Evolutionary conservation across 2,329 filamentous ascomycete genomes (phyloP).

Genomic region (Dothideomycetes sp.): DNA sequence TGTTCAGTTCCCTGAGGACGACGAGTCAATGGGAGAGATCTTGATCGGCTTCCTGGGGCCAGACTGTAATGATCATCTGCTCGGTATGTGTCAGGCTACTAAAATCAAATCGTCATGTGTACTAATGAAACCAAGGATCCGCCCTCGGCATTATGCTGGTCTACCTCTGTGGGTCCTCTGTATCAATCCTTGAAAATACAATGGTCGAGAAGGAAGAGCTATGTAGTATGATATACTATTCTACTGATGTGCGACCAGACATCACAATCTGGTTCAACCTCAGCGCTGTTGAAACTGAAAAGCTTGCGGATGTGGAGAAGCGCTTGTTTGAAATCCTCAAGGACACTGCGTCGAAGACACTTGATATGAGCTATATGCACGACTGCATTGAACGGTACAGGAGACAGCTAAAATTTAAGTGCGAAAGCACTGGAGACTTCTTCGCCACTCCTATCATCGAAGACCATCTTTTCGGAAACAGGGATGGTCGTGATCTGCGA

Average conservation of each 20-base stretch:
- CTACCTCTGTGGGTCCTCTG: slow-evolving; percentile 87
- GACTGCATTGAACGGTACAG: slow-evolving; percentile 78
- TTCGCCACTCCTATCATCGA: slow-evolving; percentile 80
- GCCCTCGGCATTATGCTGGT: slow-evolving; percentile 71
- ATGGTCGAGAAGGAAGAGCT: slow-evolving; percentile 90
- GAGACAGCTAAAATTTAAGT: slow-evolving; percentile 70
- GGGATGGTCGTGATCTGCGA: slow-evolving; percentile 54
- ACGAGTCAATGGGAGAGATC: slow-evolving; percentile 86
- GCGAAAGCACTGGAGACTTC: slow-evolving; percentile 69
- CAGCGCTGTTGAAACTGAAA: slow-evolving; percentile 76
- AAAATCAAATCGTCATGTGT: too few species aligned
- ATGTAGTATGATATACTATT: slow-evolving; percentile 73
- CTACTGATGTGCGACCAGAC: slow-evolving; percentile 68
- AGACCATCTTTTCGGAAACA: slow-evolving; percentile 81
- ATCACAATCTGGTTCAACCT: slow-evolving; percentile 78
- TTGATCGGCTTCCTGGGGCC: slow-evolving; percentile 81
- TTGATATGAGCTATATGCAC: slow-evolving; percentile 83
- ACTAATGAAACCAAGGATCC: slow-evolving; percentile 32
- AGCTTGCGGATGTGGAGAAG: slow-evolving; percentile 72
- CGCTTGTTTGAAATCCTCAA: slow-evolving; percentile 74
- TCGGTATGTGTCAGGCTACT: slow-evolving; percentile 1
- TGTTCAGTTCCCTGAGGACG: slow-evolving; percentile 90
- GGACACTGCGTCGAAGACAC: slow-evolving; percentile 65
- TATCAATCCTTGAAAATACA: slow-evolving; percentile 81
- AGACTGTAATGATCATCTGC: slow-evolving; percentile 52